Base-by-base conservation (phyloP, 129 eudicot genomes). In the Artemisia tridentata region DNA sequence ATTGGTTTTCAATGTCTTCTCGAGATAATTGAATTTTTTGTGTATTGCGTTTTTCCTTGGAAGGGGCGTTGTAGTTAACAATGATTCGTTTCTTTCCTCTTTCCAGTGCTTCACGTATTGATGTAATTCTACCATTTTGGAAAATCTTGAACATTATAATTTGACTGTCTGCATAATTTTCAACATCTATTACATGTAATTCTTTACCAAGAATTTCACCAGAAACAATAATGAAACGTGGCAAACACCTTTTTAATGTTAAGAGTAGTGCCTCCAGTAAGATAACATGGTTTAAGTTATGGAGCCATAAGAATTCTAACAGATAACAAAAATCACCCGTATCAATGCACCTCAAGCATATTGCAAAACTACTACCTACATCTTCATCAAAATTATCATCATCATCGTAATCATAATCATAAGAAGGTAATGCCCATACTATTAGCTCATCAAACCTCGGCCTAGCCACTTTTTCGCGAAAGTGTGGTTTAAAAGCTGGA, bases 321-420 rank as follows among this genome's bases (percentile, higher is more conserved):
- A 16, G 47, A 27, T 45, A 72, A 23, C 18, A 16, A 13, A 72
- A 12, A 59, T 47, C 58, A 59, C 59, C 25, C 0, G 76, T 72
- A 17, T 46, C 49, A 47, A 4, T 60, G 38, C 68, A 58, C 68
- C 18, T 72, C 34, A 72, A 72, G 57, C 68, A 59, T 72, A 72
- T 27, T 27, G 31, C 31, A 27, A 27, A 27, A 27, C 31, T 4
- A 27, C 31, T 27, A 27, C 31, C 31, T 2, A 27, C 31, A 27
- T 27, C 31, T 27, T 27, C 31, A 27, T 27, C 31, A 27, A 27
- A 3, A 27, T 27, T 27, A 27, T 27, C 4, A 3, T 27, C 31
- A 27, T 27, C 31, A 0, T 27, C 31, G 4, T 27, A 4, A 27
- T 27, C 31, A 27, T 27, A 4, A 27, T 27, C 31, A 27, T 27